phyloP scores from a whole-genome alignment of 768 basidiomycete species.

The Asterophora lycoperdoides region DNA sequence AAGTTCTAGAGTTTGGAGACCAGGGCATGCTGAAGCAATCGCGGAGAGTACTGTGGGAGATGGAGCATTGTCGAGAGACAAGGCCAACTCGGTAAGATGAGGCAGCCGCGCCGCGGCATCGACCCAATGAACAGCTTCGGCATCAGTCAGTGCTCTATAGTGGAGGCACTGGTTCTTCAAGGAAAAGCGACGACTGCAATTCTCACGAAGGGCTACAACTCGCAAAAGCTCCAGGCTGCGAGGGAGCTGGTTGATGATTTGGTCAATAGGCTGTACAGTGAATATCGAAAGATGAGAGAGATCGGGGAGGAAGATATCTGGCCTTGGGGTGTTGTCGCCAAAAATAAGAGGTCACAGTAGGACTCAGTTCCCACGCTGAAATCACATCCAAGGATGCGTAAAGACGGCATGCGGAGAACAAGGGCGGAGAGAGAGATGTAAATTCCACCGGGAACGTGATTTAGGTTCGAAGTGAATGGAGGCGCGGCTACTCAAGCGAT shows the following conservation, averaged over 20 bases:
- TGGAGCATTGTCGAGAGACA: background rate
- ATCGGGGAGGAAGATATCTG: no score
- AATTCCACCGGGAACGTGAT: background rate
- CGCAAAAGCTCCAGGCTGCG: background rate
- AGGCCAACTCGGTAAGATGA: background rate
- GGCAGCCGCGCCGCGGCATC: background rate
- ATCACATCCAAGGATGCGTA: no score
- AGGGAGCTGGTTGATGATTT: background rate
- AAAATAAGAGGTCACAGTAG: no score
- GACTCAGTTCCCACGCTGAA: no score
- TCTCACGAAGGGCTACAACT: background rate
- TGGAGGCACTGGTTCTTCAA: background rate
- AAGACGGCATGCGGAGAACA: no score
- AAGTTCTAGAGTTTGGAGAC: background rate
- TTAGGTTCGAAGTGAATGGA: background rate
- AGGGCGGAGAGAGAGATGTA: no score
- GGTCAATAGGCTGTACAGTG: background rate
- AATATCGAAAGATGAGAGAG: conserved; percentile 1
- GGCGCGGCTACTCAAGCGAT: background rate
- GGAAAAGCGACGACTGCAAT: no score
- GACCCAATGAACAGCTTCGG: background rate
- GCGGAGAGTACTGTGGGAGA: background rate
- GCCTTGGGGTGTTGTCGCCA: no score
- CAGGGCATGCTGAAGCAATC: background rate
- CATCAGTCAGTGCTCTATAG: background rate